phyloP scores from a whole-genome alignment of 176 grass and related monocot species.

The Triticum urartu region DNA sequence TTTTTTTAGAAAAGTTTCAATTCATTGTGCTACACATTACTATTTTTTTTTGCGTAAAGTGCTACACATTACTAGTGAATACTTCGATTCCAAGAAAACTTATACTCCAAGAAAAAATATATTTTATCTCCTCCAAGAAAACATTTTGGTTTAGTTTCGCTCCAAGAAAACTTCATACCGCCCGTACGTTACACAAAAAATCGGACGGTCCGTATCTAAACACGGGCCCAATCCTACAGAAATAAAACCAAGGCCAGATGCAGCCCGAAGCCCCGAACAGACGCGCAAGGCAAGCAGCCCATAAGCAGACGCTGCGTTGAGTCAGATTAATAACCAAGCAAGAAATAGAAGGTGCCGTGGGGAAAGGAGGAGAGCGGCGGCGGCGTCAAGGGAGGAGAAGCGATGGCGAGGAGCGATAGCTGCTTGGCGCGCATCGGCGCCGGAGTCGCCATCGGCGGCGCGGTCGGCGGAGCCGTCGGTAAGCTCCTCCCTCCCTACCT shows the following conservation, averaged over 20 bases:
- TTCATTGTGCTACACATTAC: not conserved
- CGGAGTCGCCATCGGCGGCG: conserved; percentile 70
- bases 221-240: not conserved
- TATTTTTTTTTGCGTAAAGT: no score
- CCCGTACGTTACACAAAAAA: no score
- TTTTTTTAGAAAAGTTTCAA: not conserved
- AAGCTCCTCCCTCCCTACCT: not conserved
- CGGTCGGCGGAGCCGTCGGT: conserved; percentile 86
- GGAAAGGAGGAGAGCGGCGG: not conserved
- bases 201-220: not conserved
- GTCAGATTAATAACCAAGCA: not conserved
- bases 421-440: conserved; percentile 76
- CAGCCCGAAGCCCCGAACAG: not conserved
- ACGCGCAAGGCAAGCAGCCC: conserved; percentile 13
- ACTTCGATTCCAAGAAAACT: not conserved
- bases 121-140: not conserved
- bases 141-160: not conserved
- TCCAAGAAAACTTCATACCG: not conserved
- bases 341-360: not conserved
- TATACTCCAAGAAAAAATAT: not conserved
- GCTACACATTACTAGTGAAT: not conserved
- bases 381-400: not conserved
- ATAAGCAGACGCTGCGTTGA: conserved; percentile 3
- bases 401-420: conserved; percentile 56
- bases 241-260: not conserved